These are phyloP conservation scores for Leptomonas pyrrhocoris DNA, from an alignment of 208 protist genomes.

Conservation along the genomic window DNA sequence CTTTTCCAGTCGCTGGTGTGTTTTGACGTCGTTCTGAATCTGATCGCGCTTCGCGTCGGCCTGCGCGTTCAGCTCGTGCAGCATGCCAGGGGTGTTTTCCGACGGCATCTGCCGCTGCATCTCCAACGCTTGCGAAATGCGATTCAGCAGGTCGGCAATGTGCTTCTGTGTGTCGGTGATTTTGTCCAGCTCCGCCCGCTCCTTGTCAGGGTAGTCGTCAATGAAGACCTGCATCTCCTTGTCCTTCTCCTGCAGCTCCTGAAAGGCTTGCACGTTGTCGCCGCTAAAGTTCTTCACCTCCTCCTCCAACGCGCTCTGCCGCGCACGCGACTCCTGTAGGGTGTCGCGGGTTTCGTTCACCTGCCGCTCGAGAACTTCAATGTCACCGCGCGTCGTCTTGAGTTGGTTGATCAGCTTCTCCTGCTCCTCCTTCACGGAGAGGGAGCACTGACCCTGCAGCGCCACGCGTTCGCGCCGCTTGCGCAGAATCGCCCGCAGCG, in stretches of 20 bases:
- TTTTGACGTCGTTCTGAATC: conserved; percentile 81
- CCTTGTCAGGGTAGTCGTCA: conserved; percentile 80
- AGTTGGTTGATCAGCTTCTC: conserved; percentile 82
- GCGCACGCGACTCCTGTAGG: conserved; percentile 67
- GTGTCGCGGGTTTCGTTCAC: conserved; percentile 79
- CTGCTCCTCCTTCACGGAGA: conserved; percentile 88
- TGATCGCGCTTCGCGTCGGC: conserved; percentile 80
- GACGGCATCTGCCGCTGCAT: conserved; percentile 79
- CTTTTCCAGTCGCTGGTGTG: conserved; percentile 87
- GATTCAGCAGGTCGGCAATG: conserved; percentile 73
- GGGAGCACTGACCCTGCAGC: conserved; percentile 73
- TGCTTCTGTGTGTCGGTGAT: conserved; percentile 58
- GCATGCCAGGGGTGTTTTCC: conserved; percentile 52
- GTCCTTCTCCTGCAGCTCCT: conserved; percentile 86
- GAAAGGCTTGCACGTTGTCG: conserved; percentile 83
- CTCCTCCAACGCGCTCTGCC: conserved; percentile 74
- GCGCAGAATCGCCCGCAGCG: conserved; percentile 72
- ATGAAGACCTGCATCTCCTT: conserved; percentile 88
- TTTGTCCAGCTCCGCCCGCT: conserved; percentile 70
- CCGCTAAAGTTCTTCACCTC: conserved; percentile 89
- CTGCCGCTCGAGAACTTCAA: conserved; percentile 86
- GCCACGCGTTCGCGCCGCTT: conserved; percentile 75
- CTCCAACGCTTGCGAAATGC: conserved; percentile 82
- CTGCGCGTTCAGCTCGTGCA: conserved; percentile 81
- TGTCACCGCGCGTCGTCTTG: conserved; percentile 76